Base-by-base conservation (phyloP, 257 asterid species). In the Catharanthus roseus region DNA sequence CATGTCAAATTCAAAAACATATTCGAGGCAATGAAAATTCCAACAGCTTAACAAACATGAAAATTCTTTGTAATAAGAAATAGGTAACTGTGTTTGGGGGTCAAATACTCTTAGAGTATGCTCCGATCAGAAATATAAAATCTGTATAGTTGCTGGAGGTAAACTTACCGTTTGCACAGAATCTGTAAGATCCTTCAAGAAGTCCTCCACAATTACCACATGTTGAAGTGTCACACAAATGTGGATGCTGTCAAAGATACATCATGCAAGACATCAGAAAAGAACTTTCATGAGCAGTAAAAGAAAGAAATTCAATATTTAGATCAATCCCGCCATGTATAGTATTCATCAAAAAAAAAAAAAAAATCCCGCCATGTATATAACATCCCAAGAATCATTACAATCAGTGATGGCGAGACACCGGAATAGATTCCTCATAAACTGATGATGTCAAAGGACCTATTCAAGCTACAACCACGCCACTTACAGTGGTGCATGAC, bases 141-240 rank as follows among this genome's bases (percentile, higher is more conserved):
- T 51, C 18, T 41, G 64, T 23, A 28, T 54, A 29, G 24, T 6
- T 39, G 45, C 18, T 33, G 53, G 50, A 29, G 28, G 49, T 65
- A 71, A 64, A 82, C 96, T 88, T 88, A 95, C 99, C 26, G 85
- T 83, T 70, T 80, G 81, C 68, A 87, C 90, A 1, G 97, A 86
- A 72, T 88, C 93, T 50, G 61, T 68, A 68, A 95, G 84, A 80
- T 95, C 97, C 82, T 83, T 86, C 72, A 95, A 81, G 78, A 95
- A 91, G 38, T 85, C 93, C 51, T 88, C 88, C 15, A 80, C 85
- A 16, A 85, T 89, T 16, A 82, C 77, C 53, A 87, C 92, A 64
- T 95, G 99, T 77, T 95, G 99, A 72, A 95, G 99, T 21, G 99
- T 95, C 82, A 91, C 89, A 54, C 99, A 95, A 23, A 95, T 95